These are phyloP conservation scores for Paracoccidioides lutzii DNA, from an alignment of 2,329 filamentous ascomycete species.

Conservation along the genomic window DNA sequence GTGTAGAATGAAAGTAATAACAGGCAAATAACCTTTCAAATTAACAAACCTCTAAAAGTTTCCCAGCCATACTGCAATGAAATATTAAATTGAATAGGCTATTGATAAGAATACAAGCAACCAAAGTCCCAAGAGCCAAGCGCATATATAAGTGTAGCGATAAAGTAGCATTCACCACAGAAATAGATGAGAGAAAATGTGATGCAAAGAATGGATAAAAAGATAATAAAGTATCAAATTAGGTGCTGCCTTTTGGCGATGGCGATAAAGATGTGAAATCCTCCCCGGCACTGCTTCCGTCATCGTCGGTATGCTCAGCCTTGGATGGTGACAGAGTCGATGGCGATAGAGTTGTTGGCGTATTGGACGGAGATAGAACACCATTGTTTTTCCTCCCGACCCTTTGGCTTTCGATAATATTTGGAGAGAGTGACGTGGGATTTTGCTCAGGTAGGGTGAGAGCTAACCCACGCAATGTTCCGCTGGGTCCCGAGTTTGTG, in stretches of 20 bases:
- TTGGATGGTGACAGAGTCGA: neutral
- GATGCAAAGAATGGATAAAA: neutral
- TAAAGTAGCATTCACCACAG: neutral
- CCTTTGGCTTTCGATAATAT: neutral
- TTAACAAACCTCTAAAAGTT: neutral
- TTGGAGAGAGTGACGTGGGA: neutral
- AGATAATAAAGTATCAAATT: neutral
- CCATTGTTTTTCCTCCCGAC: neutral
- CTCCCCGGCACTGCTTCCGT: neutral
- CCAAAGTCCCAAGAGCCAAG: neutral
- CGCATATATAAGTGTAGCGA: neutral
- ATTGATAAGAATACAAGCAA: neutral
- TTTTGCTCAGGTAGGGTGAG: slow-evolving; percentile 18
- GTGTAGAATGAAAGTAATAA: neutral
- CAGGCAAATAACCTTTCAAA: neutral
- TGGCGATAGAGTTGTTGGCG: neutral
- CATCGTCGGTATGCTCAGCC: neutral
- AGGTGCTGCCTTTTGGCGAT: neutral
- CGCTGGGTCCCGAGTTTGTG: neutral
- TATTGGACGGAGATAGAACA: neutral
- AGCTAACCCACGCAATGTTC: slow-evolving; percentile 19
- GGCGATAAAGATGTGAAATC: neutral
- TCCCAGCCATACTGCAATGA: neutral
- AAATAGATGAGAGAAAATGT: neutral
- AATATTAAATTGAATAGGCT: neutral